Percentiles rank a stretch among this genome's conserved stretches.
Conservation (phyloP, 768 basidiomycete species). For the Kwoniella sp. region DNA sequence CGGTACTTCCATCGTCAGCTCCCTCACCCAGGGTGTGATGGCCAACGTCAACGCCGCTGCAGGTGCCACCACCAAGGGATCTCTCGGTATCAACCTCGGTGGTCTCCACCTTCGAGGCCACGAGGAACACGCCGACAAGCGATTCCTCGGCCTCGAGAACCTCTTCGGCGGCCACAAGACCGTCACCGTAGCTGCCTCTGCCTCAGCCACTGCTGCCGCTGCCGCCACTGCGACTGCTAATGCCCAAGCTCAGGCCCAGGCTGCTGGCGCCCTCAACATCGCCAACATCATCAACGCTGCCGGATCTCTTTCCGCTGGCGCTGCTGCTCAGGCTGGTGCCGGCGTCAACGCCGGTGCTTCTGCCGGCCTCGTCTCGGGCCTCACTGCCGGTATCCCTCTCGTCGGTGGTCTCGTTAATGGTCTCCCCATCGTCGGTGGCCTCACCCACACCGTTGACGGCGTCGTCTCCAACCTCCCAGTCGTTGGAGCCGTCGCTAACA, state of each 20-base stretch:
- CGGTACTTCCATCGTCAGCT: slow-evolving; percentile 6
- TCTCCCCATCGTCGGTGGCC: slow-evolving; percentile 18
- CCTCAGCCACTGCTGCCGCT: slow-evolving; percentile 2
- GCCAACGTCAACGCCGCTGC: slow-evolving; percentile 10
- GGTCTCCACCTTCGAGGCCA: slow-evolving; percentile 19
- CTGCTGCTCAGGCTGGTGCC: slow-evolving; percentile 12
- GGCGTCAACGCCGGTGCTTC: slow-evolving; percentile 3
- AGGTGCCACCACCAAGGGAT: slow-evolving; percentile 3
- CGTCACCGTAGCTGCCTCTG: slow-evolving; percentile 1
- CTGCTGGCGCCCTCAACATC: slow-evolving; percentile 19
- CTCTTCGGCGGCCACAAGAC: slow-evolving; percentile 9
- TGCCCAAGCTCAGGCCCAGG: slow-evolving; percentile 13
- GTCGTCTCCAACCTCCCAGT: slow-evolving; percentile 10
- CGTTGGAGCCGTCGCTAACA: slow-evolving; percentile 15
- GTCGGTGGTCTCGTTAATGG: slow-evolving; percentile 15
- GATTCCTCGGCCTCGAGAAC: slow-evolving; percentile 23
- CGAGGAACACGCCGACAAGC: slow-evolving; percentile 5
- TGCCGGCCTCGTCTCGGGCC: slow-evolving; percentile 7
- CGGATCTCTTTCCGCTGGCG: slow-evolving; percentile 15
- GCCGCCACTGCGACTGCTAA: slow-evolving; percentile 7
- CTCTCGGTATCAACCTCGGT: slow-evolving; percentile 5
- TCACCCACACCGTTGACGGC: slow-evolving; percentile 16
- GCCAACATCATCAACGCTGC: slow-evolving; percentile 20
- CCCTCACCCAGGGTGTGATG: slow-evolving; percentile 7
- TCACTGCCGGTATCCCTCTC: slow-evolving; percentile 10